Base-by-base conservation (phyloP, 768 basidiomycete species). In the Albatrellus ellisii region DNA sequence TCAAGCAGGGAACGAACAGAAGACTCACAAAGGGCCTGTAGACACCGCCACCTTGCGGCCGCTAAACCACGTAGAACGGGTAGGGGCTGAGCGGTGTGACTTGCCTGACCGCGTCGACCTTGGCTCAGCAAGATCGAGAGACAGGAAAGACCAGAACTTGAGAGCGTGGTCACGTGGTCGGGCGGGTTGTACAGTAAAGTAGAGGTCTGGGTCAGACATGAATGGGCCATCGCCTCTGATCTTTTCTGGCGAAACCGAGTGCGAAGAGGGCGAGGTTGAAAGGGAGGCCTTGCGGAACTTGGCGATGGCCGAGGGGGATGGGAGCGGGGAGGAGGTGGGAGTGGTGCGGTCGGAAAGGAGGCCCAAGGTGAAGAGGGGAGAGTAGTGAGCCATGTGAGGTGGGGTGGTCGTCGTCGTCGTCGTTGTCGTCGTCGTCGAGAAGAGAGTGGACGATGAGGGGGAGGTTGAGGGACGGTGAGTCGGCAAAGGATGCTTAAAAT, bases 51-150 rank as follows among this genome's bases (percentile, higher is more conserved):
- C 34, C 65, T 66, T 2, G 4, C 10, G 1, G 41, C 9, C n/a
- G 28, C 28, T 29, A 29, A 9, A 29, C n/a, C 34, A 18, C 18
- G n/a, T n/a, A n/a, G n/a, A n/a, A n/a, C n/a, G n/a, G n/a, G n/a
- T n/a, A n/a, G n/a, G n/a, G n/a, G n/a, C n/a, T n/a, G n/a, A n/a
- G n/a, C n/a, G n/a, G n/a, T n/a, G n/a, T n/a, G n/a, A 31, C 29
- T 41, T 32, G 28, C 20, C 18, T 9, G 66, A 59, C 28, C 64
- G 59, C 42, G 61, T 54, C 3, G 63, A 65, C 47, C 64, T 62
- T 20, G 66, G 63, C 55, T 76, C 73, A 28, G 77, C 79, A 4
- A 79, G 67, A 56, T 82, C 79, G 42, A 82, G 69, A 26, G 73
- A 80, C 39, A 82, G 69, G 56, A 80, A 81, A 2, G 79, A 81